These are phyloP conservation scores for Lathyrus tuberosus DNA, from an alignment of 306 rosid species.

Conservation along the genomic window DNA sequence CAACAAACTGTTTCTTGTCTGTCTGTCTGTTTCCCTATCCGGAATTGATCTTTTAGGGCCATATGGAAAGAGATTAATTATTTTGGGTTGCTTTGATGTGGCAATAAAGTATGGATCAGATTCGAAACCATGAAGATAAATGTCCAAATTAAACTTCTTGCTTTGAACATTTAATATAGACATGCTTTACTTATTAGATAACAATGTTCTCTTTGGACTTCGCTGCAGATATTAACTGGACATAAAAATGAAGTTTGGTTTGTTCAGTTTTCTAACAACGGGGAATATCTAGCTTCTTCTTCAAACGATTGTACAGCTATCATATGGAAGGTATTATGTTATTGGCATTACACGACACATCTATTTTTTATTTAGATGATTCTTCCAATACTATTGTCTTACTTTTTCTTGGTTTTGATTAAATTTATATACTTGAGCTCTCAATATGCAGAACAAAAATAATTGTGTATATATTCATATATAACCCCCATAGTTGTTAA, in stretches of 20 bases:
- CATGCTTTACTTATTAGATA: conserved; percentile 21
- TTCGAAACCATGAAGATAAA: conserved; percentile 17
- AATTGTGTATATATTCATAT: too few relatives aligned
- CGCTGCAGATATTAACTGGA: conserved; percentile 78
- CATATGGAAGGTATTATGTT: conserved; percentile 79
- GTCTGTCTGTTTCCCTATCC: conserved; percentile 24
- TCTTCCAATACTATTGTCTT: conserved; percentile 9
- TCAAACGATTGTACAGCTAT: conserved; percentile 87
- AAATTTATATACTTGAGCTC: conserved; percentile 10
- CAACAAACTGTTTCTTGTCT: neutral
- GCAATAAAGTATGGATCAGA: conserved; percentile 8
- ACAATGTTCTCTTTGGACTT: conserved; percentile 40
- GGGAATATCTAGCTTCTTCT: conserved; percentile 84
- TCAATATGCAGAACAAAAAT: conserved; percentile 10
- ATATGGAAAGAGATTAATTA: conserved; percentile 26
- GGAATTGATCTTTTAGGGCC: conserved; percentile 16
- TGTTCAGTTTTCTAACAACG: conserved; percentile 89
- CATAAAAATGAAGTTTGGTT: conserved; percentile 94
- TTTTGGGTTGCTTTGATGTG: conserved; percentile 17
- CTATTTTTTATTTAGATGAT: conserved; percentile 12
- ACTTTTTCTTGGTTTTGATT: conserved; percentile 29
- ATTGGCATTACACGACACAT: conserved; percentile 25
- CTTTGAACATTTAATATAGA: conserved; percentile 23
- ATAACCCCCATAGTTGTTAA: too few relatives aligned
- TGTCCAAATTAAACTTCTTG: conserved; percentile 24